A percentile compares a stretch with the other conserved stretches of the same genome.
Conservation (phyloP, 2,329 filamentous ascomycete species). For the Talaromyces verruculosus region DNA sequence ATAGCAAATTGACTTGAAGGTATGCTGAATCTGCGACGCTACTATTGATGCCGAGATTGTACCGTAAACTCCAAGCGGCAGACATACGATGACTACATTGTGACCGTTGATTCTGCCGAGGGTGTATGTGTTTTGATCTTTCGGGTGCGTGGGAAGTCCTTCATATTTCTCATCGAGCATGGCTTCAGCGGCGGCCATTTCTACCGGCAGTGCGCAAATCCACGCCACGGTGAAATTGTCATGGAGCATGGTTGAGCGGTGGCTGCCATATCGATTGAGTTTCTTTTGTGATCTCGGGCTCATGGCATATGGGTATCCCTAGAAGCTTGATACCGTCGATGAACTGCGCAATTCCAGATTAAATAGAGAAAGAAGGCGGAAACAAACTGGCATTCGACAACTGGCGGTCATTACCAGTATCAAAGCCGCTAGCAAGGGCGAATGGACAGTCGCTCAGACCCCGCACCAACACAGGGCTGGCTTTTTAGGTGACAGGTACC, state of each 20-base stretch:
- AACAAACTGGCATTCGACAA: background rate
- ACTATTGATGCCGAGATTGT: conserved; percentile 26
- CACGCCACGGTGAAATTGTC: conserved; percentile 11
- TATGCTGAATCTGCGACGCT: conserved; percentile 24
- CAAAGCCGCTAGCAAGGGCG: too few species aligned
- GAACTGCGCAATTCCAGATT: background rate
- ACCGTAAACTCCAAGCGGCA: conserved; percentile 22
- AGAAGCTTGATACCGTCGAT: background rate
- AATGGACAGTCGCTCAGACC: background rate
- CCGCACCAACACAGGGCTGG: background rate
- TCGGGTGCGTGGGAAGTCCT: conserved; percentile 13
- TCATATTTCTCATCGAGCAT: conserved; percentile 28
- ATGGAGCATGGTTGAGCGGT: background rate
- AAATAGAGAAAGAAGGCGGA: background rate
- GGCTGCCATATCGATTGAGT: background rate
- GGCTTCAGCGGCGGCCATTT: conserved; percentile 13
- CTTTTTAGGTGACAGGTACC: too few species aligned
- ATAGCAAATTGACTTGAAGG: conserved; percentile 25
- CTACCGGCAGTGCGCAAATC: conserved; percentile 7
- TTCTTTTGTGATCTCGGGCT: background rate
- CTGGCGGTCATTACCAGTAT: too few species aligned
- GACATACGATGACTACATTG: conserved; percentile 28
- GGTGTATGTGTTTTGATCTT: conserved; percentile 26
- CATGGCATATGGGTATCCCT: background rate
- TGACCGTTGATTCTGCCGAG: conserved; percentile 24